phyloP scores from a whole-genome alignment of 345 rosid genomes.

The Rhodamnia rubescens region DNA sequence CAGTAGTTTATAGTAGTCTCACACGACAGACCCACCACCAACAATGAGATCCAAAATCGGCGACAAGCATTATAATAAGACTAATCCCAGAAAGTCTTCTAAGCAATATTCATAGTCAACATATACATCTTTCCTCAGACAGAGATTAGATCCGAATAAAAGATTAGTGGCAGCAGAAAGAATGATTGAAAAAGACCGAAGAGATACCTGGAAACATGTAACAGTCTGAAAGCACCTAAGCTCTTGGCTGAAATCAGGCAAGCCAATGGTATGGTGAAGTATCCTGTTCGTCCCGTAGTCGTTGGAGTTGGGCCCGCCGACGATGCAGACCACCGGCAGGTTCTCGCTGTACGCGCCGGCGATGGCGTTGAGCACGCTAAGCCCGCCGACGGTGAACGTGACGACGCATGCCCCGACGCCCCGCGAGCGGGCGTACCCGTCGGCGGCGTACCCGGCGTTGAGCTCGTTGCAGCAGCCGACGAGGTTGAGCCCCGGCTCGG shows the following conservation, averaged over 20 bases:
- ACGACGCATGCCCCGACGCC: constrained; percentile 81
- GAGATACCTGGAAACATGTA: constrained; percentile 59
- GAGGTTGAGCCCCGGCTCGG: constrained; percentile 55
- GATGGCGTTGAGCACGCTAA: constrained; percentile 62
- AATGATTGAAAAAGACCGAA: not conserved
- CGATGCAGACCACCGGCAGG: constrained; percentile 67
- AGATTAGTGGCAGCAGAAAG: not conserved
- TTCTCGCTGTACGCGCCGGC: constrained; percentile 84
- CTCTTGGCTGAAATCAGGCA: constrained; percentile 74
- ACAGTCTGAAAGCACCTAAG: constrained; percentile 58
- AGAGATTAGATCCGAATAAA: not conserved
- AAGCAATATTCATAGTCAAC: not conserved
- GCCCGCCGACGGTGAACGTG: constrained; percentile 80
- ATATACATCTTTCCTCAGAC: not conserved
- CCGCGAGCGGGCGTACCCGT: constrained; percentile 61
- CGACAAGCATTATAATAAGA: not conserved
- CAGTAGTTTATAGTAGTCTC: not conserved
- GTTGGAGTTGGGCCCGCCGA: constrained; percentile 80
- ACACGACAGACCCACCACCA: not conserved
- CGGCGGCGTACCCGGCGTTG: constrained; percentile 80
- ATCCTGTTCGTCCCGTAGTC: constrained; percentile 77
- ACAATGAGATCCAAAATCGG: not conserved
- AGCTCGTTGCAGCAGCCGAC: constrained; percentile 84
- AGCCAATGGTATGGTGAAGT: constrained; percentile 69
- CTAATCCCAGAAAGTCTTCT: not conserved